Percentiles rank a stretch among this genome's conserved stretches.
phyloP scores from a whole-genome alignment of 176 grass and related monocot species.

The Panicum miliaceum region DNA sequence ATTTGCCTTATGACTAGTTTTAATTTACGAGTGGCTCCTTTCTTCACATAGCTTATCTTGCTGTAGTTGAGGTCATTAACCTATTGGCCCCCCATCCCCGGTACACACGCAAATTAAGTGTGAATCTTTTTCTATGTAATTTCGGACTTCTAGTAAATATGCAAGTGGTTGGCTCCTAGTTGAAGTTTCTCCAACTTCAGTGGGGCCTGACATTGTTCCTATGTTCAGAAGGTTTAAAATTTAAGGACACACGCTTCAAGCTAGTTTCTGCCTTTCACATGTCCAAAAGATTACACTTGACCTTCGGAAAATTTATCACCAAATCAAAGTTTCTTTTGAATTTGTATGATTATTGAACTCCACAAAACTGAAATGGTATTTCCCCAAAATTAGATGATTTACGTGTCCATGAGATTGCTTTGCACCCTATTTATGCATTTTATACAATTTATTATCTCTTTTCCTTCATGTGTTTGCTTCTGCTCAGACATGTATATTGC shows the following conservation, averaged over 20 bases:
- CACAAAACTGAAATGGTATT: neutral
- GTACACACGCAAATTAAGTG: neutral
- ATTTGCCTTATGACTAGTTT: neutral
- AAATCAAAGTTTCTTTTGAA: neutral
- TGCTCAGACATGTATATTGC: neutral
- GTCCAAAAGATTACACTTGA: neutral
- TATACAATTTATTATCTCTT: neutral
- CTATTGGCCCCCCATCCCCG: no score
- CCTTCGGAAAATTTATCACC: neutral
- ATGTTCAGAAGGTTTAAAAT: conserved; percentile 26
- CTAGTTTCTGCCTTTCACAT: neutral
- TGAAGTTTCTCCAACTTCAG: neutral
- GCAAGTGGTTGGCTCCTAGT: neutral
- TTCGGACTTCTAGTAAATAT: conserved; percentile 9
- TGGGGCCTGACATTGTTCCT: neutral
- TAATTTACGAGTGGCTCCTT: neutral
- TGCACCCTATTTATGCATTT: neutral
- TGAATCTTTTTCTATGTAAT: conserved; percentile 2
- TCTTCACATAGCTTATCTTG: neutral
- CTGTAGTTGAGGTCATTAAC: neutral
- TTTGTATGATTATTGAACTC: neutral
- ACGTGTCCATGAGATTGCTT: neutral
- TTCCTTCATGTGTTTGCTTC: conserved; percentile 19
- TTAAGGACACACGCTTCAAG: neutral
- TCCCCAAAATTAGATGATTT: neutral